Conservation (phyloP, 441 rosid species). For the Daphne laureola region DNA sequence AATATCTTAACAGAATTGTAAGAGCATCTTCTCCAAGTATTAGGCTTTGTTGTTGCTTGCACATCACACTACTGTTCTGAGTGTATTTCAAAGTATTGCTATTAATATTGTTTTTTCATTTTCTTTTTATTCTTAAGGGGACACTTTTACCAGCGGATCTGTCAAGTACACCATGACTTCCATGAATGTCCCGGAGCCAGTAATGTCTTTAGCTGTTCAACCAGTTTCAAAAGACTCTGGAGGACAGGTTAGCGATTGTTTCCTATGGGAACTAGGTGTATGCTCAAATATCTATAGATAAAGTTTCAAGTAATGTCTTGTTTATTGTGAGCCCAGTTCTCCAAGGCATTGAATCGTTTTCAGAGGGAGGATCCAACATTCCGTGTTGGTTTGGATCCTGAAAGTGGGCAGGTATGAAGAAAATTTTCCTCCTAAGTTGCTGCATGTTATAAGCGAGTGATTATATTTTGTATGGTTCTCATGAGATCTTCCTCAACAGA, state of each 20-base stretch:
- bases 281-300: constrained; percentile 1
- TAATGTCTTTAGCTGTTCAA: constrained; percentile 94
- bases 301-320: constrained; percentile 4
- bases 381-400: constrained; percentile 97
- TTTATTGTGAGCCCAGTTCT: constrained; percentile 44
- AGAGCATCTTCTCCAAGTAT: no score
- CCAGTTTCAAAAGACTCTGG: constrained; percentile 96
- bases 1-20: no score
- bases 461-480: no score
- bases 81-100: no score
- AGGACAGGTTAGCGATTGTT: constrained; percentile 64
- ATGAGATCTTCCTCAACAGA: constrained; percentile 33
- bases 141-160: constrained; percentile 93
- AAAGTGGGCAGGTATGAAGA: constrained; percentile 83
- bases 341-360: constrained; percentile 94
- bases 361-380: constrained; percentile 97
- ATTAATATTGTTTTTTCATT: background rate
- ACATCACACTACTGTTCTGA: no score
- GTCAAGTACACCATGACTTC: constrained; percentile 97
- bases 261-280: background rate
- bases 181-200: constrained; percentile 98
- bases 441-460: no score
- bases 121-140: constrained; percentile 43
- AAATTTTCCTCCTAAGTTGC: background rate
- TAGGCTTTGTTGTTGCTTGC: no score